Evolutionary conservation across 2,329 filamentous ascomycete species (phyloP).

Genomic region (Cercospora sp.): DNA sequence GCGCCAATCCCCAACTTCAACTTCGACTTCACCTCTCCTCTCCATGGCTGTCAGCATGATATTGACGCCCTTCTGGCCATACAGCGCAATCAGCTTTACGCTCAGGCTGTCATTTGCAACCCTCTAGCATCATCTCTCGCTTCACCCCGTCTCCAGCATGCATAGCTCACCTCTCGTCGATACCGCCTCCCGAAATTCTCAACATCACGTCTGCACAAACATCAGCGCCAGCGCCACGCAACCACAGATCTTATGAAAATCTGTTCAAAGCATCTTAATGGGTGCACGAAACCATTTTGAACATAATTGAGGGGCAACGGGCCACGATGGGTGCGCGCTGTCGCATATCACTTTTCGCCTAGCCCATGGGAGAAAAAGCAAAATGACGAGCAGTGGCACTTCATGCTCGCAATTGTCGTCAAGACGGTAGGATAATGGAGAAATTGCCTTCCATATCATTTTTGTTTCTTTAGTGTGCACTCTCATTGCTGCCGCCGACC

Average conservation of each 20-base stretch:
- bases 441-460: too few species aligned
- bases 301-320: neutral
- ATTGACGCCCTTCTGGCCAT: neutral
- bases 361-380: neutral
- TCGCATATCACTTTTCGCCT: conserved; percentile 1
- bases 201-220: conserved; percentile 4
- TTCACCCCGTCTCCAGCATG: neutral
- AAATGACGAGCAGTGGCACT: neutral
- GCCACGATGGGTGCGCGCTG: neutral
- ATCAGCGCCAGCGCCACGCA: conserved; percentile 12
- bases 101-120: neutral
- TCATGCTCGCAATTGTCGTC: neutral
- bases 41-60: neutral
- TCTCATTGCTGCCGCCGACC: neutral
- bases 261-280: neutral
- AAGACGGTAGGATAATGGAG: neutral
- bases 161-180: neutral
- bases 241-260: neutral
- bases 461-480: too few species aligned
- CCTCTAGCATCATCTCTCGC: neutral
- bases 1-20: conserved; percentile 1
- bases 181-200: neutral
- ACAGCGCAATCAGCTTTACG: neutral
- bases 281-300: neutral
- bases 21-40: conserved; percentile 13